phyloP scores from a whole-genome alignment of 805 yeast genomes.

The Candida sphagnicola region DNA sequence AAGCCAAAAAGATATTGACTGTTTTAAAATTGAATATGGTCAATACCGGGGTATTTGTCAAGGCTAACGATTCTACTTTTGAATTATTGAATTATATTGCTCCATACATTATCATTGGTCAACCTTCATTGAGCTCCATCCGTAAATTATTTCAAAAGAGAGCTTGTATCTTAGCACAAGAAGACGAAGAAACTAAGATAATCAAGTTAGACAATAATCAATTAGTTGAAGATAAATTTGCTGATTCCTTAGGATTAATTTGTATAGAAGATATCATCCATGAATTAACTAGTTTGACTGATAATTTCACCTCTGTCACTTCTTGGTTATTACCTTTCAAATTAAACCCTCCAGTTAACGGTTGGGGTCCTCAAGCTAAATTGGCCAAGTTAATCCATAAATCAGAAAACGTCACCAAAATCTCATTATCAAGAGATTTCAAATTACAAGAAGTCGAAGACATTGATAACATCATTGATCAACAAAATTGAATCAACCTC shows the following conservation, averaged over 20 bases:
- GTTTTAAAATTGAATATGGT: slow-evolving; percentile 56
- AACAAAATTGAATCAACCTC: slow-evolving; percentile 47
- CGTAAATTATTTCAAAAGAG: slow-evolving; percentile 75
- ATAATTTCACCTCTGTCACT: slow-evolving; percentile 55
- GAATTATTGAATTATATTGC: slow-evolving; percentile 65
- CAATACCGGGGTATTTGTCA: slow-evolving; percentile 71
- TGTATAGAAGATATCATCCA: slow-evolving; percentile 81
- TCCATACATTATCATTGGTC: slow-evolving; percentile 71
- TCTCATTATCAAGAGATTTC: slow-evolving; percentile 60
- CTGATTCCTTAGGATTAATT: slow-evolving; percentile 54
- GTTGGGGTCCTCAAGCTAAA: slow-evolving; percentile 71
- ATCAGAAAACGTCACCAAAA: slow-evolving; percentile 45
- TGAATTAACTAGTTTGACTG: slow-evolving; percentile 63
- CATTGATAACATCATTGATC: slow-evolving; percentile 63
- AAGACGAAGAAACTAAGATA: slow-evolving; percentile 29
- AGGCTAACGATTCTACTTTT: slow-evolving; percentile 52
- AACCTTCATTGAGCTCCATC: slow-evolving; percentile 68
- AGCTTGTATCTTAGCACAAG: slow-evolving; percentile 49
- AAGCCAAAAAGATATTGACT: slow-evolving; percentile 55
- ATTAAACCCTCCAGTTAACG: slow-evolving; percentile 64
- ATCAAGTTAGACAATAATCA: slow-evolving; percentile 68
- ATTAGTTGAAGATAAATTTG: slow-evolving; percentile 67
- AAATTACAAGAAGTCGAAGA: slow-evolving; percentile 63
- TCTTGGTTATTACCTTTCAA: slow-evolving; percentile 68
- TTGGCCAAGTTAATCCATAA: slow-evolving; percentile 58